Base-by-base conservation (phyloP, 2,329 filamentous ascomycete species). In the Bisporella sp. region DNA sequence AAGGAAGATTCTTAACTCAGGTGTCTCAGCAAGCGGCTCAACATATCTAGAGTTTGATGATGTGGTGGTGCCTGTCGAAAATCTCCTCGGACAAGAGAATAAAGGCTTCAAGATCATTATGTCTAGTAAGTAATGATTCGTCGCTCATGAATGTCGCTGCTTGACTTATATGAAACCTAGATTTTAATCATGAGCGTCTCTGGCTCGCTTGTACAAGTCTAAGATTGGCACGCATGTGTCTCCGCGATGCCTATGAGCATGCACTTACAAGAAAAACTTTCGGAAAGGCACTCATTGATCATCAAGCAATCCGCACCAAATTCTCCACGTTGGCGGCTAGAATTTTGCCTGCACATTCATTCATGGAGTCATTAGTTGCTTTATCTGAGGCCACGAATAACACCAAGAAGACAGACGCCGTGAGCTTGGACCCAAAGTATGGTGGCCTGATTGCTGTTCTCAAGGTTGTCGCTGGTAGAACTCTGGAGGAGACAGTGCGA, bases 11-110 rank as follows among this genome's bases (percentile, higher is more conserved):
- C 89, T 96, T 73, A 96, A 90, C 77, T 90, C 96, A 72, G 91
- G 92, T 69, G 90, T 96, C 35, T 93, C 89, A 86, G 89, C 86
- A 56, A 89, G 83, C 59, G 91, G 91, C 5, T 50, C 92, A n/a
- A 96, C 92, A 13, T 96, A 96, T 72, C 84, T 97, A 66, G 95
- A 91, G 37, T 96, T 96, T 59, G 92, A 97, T 70, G 92, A 96
- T 66, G 91, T 96, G 71, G 96, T 96, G 77, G 92, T 97, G 0
- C 92, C 92, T 1, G 91, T 96, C 28, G 89, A 93, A 77, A 96
- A 97, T 74, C 71, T 96, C 61, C 82, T 97, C 51, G 92, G 92
- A 72, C 95, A 95, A 76, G 84, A 93, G 74, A 95, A 96, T 78
- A 85, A 95, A 69, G 92, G 92, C 39, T 97, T 96, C 82, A 87